phyloP scores from a whole-genome alignment of 2,329 filamentous ascomycete genomes.

The Ambrosiella beaveri region DNA sequence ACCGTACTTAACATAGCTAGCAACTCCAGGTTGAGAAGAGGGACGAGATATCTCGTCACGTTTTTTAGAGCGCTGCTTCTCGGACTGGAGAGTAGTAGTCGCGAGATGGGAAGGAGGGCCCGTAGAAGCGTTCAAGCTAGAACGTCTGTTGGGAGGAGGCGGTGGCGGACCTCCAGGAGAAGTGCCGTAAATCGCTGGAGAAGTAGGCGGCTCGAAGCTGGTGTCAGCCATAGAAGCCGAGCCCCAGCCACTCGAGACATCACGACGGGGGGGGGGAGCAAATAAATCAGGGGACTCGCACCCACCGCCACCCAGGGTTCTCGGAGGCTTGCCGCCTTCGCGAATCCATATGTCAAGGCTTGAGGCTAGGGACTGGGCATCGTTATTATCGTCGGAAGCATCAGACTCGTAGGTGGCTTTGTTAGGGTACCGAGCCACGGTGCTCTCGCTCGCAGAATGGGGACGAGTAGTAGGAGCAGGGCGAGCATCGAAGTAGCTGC shows the following conservation, averaged over 20 bases:
- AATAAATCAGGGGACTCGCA: constrained; percentile 36
- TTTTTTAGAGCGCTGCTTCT: constrained; percentile 7
- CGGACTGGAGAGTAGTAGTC: constrained; percentile 4
- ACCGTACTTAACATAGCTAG: constrained; percentile 1
- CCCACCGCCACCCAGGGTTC: constrained; percentile 16
- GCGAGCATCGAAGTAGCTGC: constrained; percentile 18
- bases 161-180: constrained; percentile 23
- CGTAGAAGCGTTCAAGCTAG: constrained; percentile 34
- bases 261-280: constrained; percentile 27
- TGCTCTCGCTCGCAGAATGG: constrained; percentile 30
- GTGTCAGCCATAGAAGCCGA: constrained; percentile 30
- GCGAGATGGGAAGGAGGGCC: constrained; percentile 15
- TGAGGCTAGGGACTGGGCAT: constrained; percentile 27
- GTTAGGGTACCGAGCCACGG: constrained; percentile 23
- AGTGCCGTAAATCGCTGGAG: constrained; percentile 14
- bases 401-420: constrained; percentile 25
- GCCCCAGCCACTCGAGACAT: constrained; percentile 27
- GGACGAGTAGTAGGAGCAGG: constrained; percentile 23
- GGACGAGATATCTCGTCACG: constrained; percentile 8
- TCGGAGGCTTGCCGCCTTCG: constrained; percentile 30
- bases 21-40: constrained; percentile 8
- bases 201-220: constrained; percentile 18
- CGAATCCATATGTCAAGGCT: constrained; percentile 42
- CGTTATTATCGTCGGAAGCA: constrained; percentile 24
- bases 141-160: constrained; percentile 33